phyloP scores from a whole-genome alignment of 331 rosid genomes.

The Stylosanthes scabra region DNA sequence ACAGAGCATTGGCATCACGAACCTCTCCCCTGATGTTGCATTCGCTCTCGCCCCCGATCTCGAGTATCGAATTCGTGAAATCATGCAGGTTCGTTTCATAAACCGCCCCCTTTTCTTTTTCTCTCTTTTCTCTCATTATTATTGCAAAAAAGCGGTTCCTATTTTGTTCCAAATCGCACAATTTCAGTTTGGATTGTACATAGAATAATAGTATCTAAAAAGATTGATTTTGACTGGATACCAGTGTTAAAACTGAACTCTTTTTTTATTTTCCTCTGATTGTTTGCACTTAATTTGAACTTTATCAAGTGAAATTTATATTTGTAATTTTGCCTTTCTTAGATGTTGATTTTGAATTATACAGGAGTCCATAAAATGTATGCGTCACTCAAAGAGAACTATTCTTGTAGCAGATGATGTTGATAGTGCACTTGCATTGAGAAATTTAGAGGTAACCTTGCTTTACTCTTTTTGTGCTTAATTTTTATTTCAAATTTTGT shows the following conservation, averaged over 20 bases:
- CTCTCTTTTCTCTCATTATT: background rate
- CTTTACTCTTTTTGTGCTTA: background rate
- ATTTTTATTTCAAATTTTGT: background rate
- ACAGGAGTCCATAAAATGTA: slow-evolving; percentile 95
- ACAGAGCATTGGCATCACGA: slow-evolving; percentile 82
- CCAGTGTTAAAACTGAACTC: background rate
- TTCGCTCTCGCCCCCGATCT: slow-evolving; percentile 86
- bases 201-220: too few relatives aligned
- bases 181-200: background rate
- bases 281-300: background rate
- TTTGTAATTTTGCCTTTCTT: too few relatives aligned
- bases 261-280: background rate
- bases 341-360: slow-evolving; percentile 22
- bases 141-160: background rate
- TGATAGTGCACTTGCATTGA: slow-evolving; percentile 85
- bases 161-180: background rate
- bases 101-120: background rate
- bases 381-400: slow-evolving; percentile 88
- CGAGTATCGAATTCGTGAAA: slow-evolving; percentile 91
- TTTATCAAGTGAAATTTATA: too few relatives aligned
- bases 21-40: slow-evolving; percentile 82
- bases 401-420: slow-evolving; percentile 73
- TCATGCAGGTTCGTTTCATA: slow-evolving; percentile 72
- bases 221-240: too few relatives aligned
- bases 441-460: slow-evolving; percentile 78